Base-by-base conservation (phyloP, 805 yeast species). In the Yarrowia keelungensis region DNA sequence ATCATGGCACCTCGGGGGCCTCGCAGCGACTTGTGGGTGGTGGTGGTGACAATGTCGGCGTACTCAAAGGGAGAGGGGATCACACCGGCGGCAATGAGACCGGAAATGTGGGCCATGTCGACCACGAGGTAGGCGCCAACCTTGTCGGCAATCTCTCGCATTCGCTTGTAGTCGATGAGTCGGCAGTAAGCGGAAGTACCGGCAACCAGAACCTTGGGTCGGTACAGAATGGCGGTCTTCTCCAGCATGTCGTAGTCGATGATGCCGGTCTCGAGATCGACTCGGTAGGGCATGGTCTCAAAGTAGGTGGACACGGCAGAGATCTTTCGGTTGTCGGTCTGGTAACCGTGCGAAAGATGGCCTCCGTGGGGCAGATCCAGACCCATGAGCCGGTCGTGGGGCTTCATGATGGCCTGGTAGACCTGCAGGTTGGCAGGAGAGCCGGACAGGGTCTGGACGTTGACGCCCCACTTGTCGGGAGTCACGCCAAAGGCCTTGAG, bases 1-100 rank as follows among this genome's bases (percentile, higher is more conserved):
- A 95, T 95, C 97, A 95, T 94, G 69, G 99, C 98, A 81, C 99
- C 99, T 85, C 99, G 91, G 79, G 99, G 99, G 71, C 99, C 99
- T 84, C 99, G 91, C 77, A 95, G 86, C 47, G 98, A 93, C 84
- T 95, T 95, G 86, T 95, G 99, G 70, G 99, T 94, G 70, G 99
- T 94, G 75, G 99, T 95, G 73, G 99, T 95, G 78, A 95, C 99
- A 74, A 95, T 89, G 78, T 95, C 99, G 70, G 98, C 94, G 81
- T 90, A 92, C 81, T 92, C 96, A 83, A 95, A 95, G 73, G 99
- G 99, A 69, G 97, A 89, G 75, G 93, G 96, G 71, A 92, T 93
- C 69, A 94, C 98, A 74, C 92, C 95, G 71, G 99, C 97, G 72
- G 97, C 92, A 73, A 95, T 87, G 74, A 95, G 85, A 77, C 99